Conservation (phyloP, 768 basidiomycete genomes). For the Xerocomus brunneocitrinus region DNA sequence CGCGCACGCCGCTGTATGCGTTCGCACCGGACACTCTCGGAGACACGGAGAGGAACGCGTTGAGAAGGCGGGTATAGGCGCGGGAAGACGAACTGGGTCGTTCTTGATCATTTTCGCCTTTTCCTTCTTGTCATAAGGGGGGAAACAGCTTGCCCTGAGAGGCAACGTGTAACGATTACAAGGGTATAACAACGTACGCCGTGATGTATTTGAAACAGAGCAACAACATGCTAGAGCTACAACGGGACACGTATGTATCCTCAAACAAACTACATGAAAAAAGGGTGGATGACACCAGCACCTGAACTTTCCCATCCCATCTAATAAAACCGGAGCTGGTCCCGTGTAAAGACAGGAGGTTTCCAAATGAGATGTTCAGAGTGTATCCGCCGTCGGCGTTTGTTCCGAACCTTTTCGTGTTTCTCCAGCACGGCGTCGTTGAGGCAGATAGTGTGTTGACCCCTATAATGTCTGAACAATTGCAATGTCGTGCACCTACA, state of each 20-base stretch:
- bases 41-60: constrained; percentile 8
- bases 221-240: constrained; percentile 23
- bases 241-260: constrained; percentile 5
- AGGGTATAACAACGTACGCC: constrained; percentile 14
- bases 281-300: neutral
- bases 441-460: constrained; percentile 88
- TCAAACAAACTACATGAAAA: neutral
- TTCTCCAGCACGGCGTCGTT: constrained; percentile 89
- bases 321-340: constrained; percentile 70
- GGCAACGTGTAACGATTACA: constrained; percentile 9
- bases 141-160: neutral
- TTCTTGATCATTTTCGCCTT: constrained; percentile 3
- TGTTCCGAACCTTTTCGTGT: constrained; percentile 78
- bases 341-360: constrained; percentile 88
- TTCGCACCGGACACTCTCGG: neutral
- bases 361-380: constrained; percentile 87
- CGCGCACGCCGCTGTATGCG: constrained; percentile 31
- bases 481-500: constrained; percentile 87
- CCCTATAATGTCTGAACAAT: constrained; percentile 94
- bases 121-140: neutral
- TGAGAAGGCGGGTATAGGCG: constrained; percentile 20
- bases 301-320: neutral
- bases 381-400: constrained; percentile 74
- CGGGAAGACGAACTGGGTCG: neutral
- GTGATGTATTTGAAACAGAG: constrained; percentile 6